A percentile compares a stretch with the other conserved stretches of the same genome.
Evolutionary conservation across 768 basidiomycete species (phyloP).

Genomic region (Wakefieldia striispora): DNA sequence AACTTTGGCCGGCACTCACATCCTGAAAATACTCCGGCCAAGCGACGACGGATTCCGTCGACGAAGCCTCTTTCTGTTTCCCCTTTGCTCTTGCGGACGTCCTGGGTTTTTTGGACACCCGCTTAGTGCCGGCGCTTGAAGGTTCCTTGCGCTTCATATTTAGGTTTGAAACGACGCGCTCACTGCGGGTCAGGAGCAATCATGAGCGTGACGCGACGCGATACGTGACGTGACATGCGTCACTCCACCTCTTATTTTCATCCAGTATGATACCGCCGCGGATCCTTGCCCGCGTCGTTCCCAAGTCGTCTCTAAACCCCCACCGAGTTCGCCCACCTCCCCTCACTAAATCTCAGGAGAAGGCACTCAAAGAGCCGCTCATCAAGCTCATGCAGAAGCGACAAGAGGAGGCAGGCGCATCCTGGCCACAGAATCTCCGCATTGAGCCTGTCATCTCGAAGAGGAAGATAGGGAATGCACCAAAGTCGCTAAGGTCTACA

Average conservation of each 20-base stretch:
- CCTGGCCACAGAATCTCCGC: constrained; percentile 50
- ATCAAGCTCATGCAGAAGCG: constrained; percentile 42
- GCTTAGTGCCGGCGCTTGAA: background rate
- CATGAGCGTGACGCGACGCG: constrained; percentile 21
- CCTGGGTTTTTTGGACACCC: constrained; percentile 16
- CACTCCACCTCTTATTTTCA: background rate
- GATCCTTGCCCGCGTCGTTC: constrained; percentile 37
- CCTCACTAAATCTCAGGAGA: constrained; percentile 31
- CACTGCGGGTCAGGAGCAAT: background rate
- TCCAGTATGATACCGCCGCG: constrained; percentile 9
- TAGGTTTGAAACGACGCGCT: background rate
- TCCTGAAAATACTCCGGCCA: constrained; percentile 70
- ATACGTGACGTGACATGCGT: constrained; percentile 17
- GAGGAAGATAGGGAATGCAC: constrained; percentile 39
- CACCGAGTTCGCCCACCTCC: constrained; percentile 28
- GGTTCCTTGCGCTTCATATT: constrained; percentile 16
- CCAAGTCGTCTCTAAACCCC: constrained; percentile 30
- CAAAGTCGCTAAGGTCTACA: constrained; percentile 35
- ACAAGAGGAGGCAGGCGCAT: constrained; percentile 35
- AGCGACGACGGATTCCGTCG: background rate
- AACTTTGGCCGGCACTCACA: constrained; percentile 25
- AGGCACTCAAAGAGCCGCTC: constrained; percentile 33
- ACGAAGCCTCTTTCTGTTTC: constrained; percentile 15
- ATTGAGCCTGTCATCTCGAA: constrained; percentile 45
- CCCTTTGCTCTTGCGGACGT: constrained; percentile 12